Base-by-base conservation (phyloP, 148 eudicot genomes). In the Suaeda aralocaspica region DNA sequence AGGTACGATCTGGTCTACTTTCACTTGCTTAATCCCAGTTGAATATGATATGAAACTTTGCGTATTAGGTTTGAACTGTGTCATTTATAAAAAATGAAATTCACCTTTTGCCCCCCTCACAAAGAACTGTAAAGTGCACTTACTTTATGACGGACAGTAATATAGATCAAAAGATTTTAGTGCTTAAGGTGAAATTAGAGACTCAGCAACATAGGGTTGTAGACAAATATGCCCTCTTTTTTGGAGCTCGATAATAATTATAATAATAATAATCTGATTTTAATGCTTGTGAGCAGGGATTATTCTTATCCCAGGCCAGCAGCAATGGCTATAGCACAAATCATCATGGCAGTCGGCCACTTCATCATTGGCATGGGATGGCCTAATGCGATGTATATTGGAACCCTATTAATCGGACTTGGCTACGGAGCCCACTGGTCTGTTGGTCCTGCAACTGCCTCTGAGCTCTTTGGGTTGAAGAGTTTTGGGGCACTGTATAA, bases 341-440 rank as follows among this genome's bases (percentile, higher is more conserved):
- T 69, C 41, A 53, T 94, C 31, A 85, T 93, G 96, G 92, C 96
- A 11, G 50, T 82, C 16, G 98, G 98, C 4, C 97, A 90, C 78
- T 82, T 89, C 69, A 74, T 78, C 76, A 78, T 90, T 46, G 98
- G 89, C 28, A 84, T 91, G 96, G 98, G 88, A 50, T 87, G 87
- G 92, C 88, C 95, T 0, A 97, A 92, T 15, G 87, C 82, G 64
- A 94, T 94, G 92, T 86, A 91, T 57, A 15, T 86, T n/a, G 92
- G 92, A 31, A 95, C 99, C 9, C 78, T 91, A 51, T 72, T 95
- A 71, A 90, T 88, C 5, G 99, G 99, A 42, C 99, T 95, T 45
- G 97, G 99, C 21, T 95, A 89, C 73, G 99, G 99, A 18, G 96
- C 97, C 19, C 97, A 95, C 74, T 95, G 99, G 97, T 92, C 99